A percentile compares a stretch with the other conserved stretches of the same genome.
phyloP scores from a whole-genome alignment of 2,329 filamentous ascomycete species.

The Xylariaceae sp. region DNA sequence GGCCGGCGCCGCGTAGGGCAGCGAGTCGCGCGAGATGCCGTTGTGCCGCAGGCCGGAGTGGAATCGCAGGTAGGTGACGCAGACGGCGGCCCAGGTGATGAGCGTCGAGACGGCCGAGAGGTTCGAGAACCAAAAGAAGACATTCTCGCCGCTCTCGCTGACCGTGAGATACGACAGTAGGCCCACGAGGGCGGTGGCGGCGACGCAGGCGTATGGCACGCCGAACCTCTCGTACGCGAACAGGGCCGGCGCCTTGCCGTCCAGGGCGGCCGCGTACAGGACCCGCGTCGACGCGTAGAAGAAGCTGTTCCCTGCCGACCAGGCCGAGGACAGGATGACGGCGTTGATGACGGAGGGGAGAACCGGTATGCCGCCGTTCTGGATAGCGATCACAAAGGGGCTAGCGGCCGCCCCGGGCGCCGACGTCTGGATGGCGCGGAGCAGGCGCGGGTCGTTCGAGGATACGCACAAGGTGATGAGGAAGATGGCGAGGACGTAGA shows the following conservation, averaged over 20 bases:
- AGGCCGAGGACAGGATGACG: constrained; percentile 47
- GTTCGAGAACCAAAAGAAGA: constrained; percentile 39
- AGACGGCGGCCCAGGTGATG: constrained; percentile 63
- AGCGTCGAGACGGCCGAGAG: constrained; percentile 64
- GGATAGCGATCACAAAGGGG: constrained; percentile 62
- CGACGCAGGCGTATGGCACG: constrained; percentile 56
- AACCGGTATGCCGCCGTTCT: constrained; percentile 53
- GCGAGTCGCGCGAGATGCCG: constrained; percentile 55
- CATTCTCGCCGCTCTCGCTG: constrained; percentile 40
- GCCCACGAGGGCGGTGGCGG: constrained; percentile 53
- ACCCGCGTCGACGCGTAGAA: constrained; percentile 31
- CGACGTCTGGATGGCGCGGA: constrained; percentile 26
- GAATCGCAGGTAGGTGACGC: constrained; percentile 65
- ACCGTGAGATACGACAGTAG: constrained; percentile 61
- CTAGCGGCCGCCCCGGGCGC: constrained; percentile 31
- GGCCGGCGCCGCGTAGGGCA: constrained; percentile 59
- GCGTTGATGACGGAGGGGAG: constrained; percentile 63
- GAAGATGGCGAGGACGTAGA: constrained; percentile 62
- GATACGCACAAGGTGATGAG: constrained; percentile 32
- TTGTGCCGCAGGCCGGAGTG: constrained; percentile 60
- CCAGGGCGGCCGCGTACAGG: constrained; percentile 40
- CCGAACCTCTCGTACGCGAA: constrained; percentile 50
- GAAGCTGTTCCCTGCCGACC: constrained; percentile 32
- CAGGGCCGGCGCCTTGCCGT: constrained; percentile 46
- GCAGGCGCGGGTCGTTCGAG: constrained; percentile 28